Evolutionary conservation across 1,284 basidiomycete species (phyloP).

Genomic region (Gymnopus androsaceus): DNA sequence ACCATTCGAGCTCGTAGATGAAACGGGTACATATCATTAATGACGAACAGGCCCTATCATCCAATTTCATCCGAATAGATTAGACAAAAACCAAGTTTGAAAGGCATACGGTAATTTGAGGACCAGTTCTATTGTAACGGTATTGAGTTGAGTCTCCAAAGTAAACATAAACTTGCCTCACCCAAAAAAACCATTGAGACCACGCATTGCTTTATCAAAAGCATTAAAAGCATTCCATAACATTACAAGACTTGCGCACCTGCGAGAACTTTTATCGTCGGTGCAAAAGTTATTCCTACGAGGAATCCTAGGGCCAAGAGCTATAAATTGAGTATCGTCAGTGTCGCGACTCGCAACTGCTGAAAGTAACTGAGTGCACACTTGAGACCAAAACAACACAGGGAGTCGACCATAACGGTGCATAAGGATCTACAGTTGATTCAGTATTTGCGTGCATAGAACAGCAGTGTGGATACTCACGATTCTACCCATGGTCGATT

Average conservation of each 20-base stretch:
- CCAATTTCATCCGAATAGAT: neutral
- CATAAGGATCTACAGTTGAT: constrained; percentile 12
- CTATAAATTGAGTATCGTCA: constrained; percentile 24
- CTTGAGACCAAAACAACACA: constrained; percentile 48
- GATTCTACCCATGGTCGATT: neutral
- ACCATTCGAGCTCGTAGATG: constrained; percentile 74
- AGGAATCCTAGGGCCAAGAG: constrained; percentile 52
- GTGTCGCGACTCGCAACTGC: neutral
- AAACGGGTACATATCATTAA: constrained; percentile 74
- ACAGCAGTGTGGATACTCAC: neutral
- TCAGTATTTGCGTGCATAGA: neutral
- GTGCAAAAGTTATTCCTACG: constrained; percentile 59
- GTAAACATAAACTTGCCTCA: constrained; percentile 25
- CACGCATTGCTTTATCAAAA: constrained; percentile 57
- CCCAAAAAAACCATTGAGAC: constrained; percentile 71
- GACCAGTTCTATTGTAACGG: constrained; percentile 57
- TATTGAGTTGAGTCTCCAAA: neutral
- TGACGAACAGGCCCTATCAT: constrained; percentile 58
- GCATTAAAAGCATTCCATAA: neutral
- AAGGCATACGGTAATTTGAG: constrained; percentile 66
- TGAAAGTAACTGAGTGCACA: constrained; percentile 20
- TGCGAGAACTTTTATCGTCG: constrained; percentile 52
- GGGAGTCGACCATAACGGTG: constrained; percentile 15
- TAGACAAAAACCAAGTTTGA: neutral
- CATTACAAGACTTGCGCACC: constrained; percentile 30